These are phyloP conservation scores for Austroboletus niveus DNA, from an alignment of 1,284 basidiomycete species.

Conservation along the genomic window DNA sequence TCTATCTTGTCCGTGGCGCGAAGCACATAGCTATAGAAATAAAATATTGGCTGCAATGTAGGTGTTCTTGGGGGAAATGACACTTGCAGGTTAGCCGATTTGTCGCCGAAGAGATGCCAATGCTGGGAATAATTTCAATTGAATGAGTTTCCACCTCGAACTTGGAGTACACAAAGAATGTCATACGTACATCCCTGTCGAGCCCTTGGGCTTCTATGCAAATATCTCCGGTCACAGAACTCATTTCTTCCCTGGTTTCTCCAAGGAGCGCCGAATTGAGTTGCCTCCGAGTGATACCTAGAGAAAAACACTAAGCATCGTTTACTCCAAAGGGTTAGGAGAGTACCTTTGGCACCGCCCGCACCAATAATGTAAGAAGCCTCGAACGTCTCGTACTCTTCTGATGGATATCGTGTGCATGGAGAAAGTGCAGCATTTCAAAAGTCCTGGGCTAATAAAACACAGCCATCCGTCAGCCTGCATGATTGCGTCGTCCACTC, in stretches of 20 bases:
- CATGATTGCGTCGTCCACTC: not conserved
- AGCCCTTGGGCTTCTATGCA: slow-evolving; percentile 30
- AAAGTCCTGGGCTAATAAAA: slow-evolving; percentile 29
- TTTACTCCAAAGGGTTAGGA: not conserved
- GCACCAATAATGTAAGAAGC: slow-evolving; percentile 37
- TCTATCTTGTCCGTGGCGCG: slow-evolving; percentile 19
- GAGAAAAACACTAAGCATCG: not conserved
- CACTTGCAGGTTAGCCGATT: slow-evolving; percentile 8
- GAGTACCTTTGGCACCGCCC: slow-evolving; percentile 38
- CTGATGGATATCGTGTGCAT: slow-evolving; percentile 17
- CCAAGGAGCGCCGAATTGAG: slow-evolving; percentile 46
- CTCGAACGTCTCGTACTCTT: slow-evolving; percentile 16
- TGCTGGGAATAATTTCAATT: slow-evolving; percentile 12
- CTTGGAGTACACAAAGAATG: not conserved
- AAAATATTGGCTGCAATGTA: not conserved
- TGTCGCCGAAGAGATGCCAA: slow-evolving; percentile 33
- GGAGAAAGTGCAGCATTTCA: slow-evolving; percentile 31
- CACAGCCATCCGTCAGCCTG: not conserved
- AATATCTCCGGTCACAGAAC: slow-evolving; percentile 43
- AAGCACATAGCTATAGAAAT: slow-evolving; percentile 7
- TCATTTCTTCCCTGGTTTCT: slow-evolving; percentile 37
- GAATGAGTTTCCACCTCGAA: not conserved
- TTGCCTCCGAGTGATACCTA: slow-evolving; percentile 40
- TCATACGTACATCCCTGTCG: slow-evolving; percentile 31
- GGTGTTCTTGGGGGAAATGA: not conserved